These are phyloP conservation scores for Micractinium conductrix DNA, from an alignment of 139 green algal species.

Conservation along the genomic window DNA sequence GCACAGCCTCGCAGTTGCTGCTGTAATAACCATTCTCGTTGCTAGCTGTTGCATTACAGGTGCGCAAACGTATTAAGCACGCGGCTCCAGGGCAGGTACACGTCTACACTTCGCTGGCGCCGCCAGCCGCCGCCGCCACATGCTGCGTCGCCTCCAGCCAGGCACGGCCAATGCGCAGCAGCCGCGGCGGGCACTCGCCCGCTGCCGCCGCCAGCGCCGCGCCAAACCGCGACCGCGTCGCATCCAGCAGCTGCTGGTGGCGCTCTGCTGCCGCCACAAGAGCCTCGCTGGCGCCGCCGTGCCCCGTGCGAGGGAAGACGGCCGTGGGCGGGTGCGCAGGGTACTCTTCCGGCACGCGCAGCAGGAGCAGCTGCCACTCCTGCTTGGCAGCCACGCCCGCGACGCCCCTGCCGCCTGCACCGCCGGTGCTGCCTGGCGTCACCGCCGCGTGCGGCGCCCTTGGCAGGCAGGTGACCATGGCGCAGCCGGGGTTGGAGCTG, in stretches of 20 bases:
- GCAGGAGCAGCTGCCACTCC: constrained; percentile 22
- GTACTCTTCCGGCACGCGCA: not conserved
- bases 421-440: not conserved
- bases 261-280: not conserved
- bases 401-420: not conserved
- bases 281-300: not conserved
- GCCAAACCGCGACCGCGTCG: not conserved
- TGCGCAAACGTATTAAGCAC: not conserved
- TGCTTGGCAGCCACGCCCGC: not conserved
- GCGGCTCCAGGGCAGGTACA: not conserved
- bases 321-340: constrained; percentile 6
- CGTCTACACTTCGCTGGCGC: not conserved
- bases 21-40: too few relatives aligned
- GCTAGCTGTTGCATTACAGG: too few relatives aligned
- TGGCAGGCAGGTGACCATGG: constrained; percentile 3
- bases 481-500: not conserved
- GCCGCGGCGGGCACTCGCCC: not conserved
- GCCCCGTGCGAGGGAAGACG: not conserved
- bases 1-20: too few relatives aligned
- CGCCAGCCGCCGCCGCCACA: not conserved
- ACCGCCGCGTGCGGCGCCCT: not conserved
- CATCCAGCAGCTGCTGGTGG: constrained; percentile 14
- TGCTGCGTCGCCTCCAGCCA: constrained; percentile 8
- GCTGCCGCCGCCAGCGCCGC: not conserved
- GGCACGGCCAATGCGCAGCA: not conserved